These are phyloP conservation scores for Talaromyces sp. DNA, from an alignment of 2,329 filamentous ascomycete genomes.

Conservation along the genomic window DNA sequence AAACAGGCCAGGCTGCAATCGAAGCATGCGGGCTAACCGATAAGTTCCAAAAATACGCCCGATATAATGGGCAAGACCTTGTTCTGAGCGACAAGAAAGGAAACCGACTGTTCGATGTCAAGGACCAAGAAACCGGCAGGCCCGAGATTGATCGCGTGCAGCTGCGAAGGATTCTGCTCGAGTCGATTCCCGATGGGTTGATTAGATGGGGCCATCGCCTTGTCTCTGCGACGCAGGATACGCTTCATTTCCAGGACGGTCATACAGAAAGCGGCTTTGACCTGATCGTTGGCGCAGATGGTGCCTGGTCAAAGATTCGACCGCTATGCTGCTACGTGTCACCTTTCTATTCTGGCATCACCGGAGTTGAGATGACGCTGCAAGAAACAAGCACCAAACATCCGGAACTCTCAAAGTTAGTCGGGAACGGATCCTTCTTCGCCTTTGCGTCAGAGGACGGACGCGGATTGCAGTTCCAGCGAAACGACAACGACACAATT, in stretches of 20 bases:
- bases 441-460: constrained; percentile 11
- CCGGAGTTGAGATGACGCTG: constrained; percentile 14
- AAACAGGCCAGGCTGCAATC: constrained; percentile 20
- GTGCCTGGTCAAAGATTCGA: constrained; percentile 23
- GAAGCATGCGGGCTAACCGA: constrained; percentile 19
- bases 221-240: constrained; percentile 13
- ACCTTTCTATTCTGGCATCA: constrained; percentile 20
- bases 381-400: constrained; percentile 15
- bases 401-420: constrained; percentile 15
- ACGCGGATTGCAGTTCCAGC: constrained; percentile 19
- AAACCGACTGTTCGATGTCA: constrained; percentile 11
- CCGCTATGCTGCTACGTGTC: constrained; percentile 17
- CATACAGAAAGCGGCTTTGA: constrained; percentile 16
- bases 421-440: constrained; percentile 19
- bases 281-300: constrained; percentile 24
- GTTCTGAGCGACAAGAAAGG: constrained; percentile 16
- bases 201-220: constrained; percentile 22
- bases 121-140: constrained; percentile 7
- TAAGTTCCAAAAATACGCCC: constrained; percentile 19
- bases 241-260: constrained; percentile 4
- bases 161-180: constrained; percentile 20
- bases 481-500: constrained; percentile 18
- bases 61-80: constrained; percentile 16
- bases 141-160: constrained; percentile 23
- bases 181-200: constrained; percentile 16